These are phyloP conservation scores for Cercophora scortea DNA, from an alignment of 495 filamentous ascomycete genomes.

Conservation along the genomic window DNA sequence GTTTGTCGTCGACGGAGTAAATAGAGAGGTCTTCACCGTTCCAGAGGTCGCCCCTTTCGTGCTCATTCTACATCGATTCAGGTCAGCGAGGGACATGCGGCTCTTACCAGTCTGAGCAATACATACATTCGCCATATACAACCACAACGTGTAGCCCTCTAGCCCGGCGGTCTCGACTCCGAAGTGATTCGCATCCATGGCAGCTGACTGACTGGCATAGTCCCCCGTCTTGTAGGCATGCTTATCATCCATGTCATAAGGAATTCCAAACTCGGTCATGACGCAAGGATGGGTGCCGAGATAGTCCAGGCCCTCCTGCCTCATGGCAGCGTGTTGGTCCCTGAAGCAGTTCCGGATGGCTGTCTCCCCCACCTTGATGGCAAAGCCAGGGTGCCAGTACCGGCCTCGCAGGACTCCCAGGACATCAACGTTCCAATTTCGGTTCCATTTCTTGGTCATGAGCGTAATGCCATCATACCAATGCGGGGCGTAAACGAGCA, in stretches of 20 bases:
- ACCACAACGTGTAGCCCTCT: conserved; percentile 85
- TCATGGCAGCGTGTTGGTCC: conserved; percentile 82
- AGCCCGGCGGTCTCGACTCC: conserved; percentile 73
- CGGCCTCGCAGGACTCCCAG: conserved; percentile 83
- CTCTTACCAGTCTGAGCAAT: not conserved
- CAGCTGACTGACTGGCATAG: conserved; percentile 84
- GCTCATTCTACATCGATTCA: conserved; percentile 55
- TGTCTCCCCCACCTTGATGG: conserved; percentile 85
- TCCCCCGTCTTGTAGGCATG: conserved; percentile 94
- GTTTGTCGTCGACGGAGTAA: conserved; percentile 70
- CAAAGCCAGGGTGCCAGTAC: conserved; percentile 81
- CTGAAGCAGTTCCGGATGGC: conserved; percentile 92
- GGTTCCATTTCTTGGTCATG: conserved; percentile 98
- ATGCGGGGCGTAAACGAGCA: conserved; percentile 88
- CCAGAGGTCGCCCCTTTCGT: conserved; percentile 90
- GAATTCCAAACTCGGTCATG: conserved; percentile 93
- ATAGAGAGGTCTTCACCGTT: conserved; percentile 97
- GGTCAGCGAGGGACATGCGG: not conserved
- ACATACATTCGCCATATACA: conserved; percentile 66
- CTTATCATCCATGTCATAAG: conserved; percentile 98
- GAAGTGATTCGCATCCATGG: conserved; percentile 96
- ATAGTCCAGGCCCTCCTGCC: conserved; percentile 79
- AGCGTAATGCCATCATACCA: conserved; percentile 96
- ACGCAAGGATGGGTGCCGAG: conserved; percentile 88
- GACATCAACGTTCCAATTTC: conserved; percentile 93